Evolutionary conservation across 164 flowering plant genomes (phyloP).

Genomic region (Aristolochia californica): DNA sequence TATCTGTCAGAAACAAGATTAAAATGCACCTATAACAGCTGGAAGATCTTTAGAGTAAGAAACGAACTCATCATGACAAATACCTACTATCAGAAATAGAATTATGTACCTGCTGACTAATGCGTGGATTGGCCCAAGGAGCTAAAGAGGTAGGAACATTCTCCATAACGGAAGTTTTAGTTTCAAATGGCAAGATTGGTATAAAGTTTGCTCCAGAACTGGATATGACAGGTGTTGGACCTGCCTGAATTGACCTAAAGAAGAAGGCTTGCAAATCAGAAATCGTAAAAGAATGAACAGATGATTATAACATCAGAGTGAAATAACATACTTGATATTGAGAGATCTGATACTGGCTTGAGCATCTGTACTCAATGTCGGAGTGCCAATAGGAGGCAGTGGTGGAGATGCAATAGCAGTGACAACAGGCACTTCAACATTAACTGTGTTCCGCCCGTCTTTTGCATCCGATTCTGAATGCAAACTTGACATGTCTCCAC

Average conservation of each 20-base stretch:
- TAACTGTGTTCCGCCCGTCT: conserved; percentile 24
- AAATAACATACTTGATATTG: conserved; percentile 31
- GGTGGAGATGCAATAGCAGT: conserved; percentile 34
- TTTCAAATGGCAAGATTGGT: conserved; percentile 35
- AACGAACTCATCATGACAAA: too few relatives aligned
- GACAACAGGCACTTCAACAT: conserved; percentile 31
- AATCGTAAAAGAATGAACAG: not conserved
- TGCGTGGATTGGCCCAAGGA: conserved; percentile 44
- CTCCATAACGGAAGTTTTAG: conserved; percentile 38
- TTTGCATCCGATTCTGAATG: conserved; percentile 25
- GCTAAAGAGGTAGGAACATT: conserved; percentile 37
- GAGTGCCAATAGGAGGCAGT: conserved; percentile 79
- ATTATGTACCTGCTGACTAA: conserved; percentile 52
- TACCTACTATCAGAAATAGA: not conserved
- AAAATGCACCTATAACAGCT: too few relatives aligned
- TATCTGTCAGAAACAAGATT: too few relatives aligned
- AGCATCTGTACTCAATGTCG: conserved; percentile 40
- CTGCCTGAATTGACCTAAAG: conserved; percentile 43
- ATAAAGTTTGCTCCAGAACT: conserved; percentile 31
- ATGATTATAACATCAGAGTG: not conserved
- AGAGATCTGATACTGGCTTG: conserved; percentile 36
- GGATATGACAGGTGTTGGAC: conserved; percentile 23
- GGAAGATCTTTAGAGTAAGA: too few relatives aligned
- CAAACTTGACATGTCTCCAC: conserved; percentile 28
- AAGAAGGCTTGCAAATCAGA: conserved; percentile 3